Conservation (phyloP, 495 filamentous ascomycete species). For the Xylaria castorea region DNA sequence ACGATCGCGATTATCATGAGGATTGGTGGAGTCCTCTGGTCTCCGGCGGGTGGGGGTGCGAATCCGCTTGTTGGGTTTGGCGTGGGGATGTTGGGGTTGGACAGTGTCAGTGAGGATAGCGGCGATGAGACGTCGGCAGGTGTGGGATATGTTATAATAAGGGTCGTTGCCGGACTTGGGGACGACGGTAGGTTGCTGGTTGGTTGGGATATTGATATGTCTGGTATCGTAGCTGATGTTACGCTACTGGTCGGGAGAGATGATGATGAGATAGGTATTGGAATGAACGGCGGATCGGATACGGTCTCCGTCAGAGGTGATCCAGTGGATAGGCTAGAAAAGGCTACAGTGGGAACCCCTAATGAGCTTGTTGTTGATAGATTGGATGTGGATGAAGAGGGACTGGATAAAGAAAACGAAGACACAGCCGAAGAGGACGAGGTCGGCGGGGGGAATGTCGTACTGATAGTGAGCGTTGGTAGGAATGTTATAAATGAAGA, state of each 20-base stretch:
- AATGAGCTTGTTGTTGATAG: neutral
- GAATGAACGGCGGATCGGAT: neutral
- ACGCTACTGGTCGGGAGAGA: neutral
- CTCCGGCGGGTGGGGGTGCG: neutral
- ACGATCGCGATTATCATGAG: conserved; percentile 18
- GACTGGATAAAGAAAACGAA: neutral
- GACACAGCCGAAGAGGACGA: neutral
- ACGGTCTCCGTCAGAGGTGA: neutral
- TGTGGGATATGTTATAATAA: neutral
- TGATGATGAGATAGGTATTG: conserved; percentile 4
- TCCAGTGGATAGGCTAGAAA: neutral
- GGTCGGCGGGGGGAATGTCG: neutral
- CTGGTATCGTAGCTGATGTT: neutral
- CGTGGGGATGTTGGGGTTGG: neutral
- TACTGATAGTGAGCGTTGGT: neutral
- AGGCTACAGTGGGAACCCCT: neutral
- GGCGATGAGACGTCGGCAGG: neutral
- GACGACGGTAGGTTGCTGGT: neutral
- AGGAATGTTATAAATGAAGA: neutral
- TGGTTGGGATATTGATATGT: neutral
- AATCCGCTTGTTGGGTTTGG: conserved; percentile 5
- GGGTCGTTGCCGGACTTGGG: neutral
- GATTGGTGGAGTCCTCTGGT: neutral
- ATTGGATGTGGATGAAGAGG: neutral
- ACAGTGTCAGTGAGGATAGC: neutral